Base-by-base conservation (phyloP, 371 early-diverging fungal genomes). In the Apophysomyces elegans region DNA sequence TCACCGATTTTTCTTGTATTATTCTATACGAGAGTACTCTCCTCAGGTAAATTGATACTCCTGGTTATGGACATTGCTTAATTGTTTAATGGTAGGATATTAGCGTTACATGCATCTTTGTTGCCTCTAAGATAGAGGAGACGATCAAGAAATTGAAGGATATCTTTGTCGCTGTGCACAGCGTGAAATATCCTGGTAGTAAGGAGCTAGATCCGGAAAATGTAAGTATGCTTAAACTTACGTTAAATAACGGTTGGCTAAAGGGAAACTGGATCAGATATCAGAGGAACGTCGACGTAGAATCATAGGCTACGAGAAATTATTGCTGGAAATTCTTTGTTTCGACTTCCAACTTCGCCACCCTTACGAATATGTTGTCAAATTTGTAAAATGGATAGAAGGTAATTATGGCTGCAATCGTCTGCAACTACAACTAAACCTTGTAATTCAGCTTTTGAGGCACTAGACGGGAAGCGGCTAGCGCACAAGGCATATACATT, bases 61-160 rank as follows among this genome's bases (percentile, higher is more conserved):
- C 32, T 26, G 32, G 32, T 26, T 0, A 61, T 41, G 61, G 2
- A 5, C 5, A 47, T 46, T 11, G 16, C 21, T 16, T 46, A 14
- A 37, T 36, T 61, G 18, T 54, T 11, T 35, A n/a, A 58, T 63
- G 18, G 61, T 72, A 84, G 87, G 88, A 84, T 68, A 79, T 85
- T 41, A 83, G 76, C 46, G 75, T 88, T 37, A 86, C 91, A 12
- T 90, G 90, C 59, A 65, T 93, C 12, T 90, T 90, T 71, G 92
- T 91, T 1, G 90, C 91, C 3, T 87, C 86, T 35, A 93, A 93
- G 62, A 88, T 91, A 61, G 91, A 93, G 61, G 93, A 93, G 58
- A 91, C 91, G 0, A 81, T 88, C 65, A 93, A 93, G 61, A 88
- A 87, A 59, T 78, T 91, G 38, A 88, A 88, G 68, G 92, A 93